These are phyloP conservation scores for Hydnomerulius pinastri DNA, from an alignment of 768 basidiomycete genomes.

Conservation along the genomic window DNA sequence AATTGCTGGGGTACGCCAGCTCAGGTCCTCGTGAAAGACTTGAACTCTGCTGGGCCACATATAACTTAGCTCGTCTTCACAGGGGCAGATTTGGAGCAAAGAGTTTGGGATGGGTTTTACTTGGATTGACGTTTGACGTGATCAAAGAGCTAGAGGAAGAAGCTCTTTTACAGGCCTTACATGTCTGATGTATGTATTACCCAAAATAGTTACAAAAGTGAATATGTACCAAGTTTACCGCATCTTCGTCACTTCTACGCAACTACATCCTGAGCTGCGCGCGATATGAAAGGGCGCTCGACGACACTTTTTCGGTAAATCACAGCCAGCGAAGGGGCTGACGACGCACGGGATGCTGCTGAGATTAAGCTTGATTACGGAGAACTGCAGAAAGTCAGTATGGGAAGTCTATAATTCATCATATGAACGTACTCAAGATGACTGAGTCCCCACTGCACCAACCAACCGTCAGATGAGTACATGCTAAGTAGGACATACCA, in stretches of 20 bases:
- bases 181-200: neutral
- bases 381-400: conserved; percentile 57
- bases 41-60: conserved; percentile 56
- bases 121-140: conserved; percentile 58
- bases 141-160: conserved; percentile 26
- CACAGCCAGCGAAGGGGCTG: neutral
- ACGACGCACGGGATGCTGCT: neutral
- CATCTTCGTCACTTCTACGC: neutral
- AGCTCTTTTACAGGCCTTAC: neutral
- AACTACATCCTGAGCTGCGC: neutral
- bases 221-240: neutral
- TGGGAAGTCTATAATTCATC: conserved; percentile 16
- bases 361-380: conserved; percentile 66
- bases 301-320: neutral
- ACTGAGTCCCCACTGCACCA: conserved; percentile 88
- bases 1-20: conserved; percentile 41
- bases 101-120: conserved; percentile 62
- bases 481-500: conserved; percentile 7
- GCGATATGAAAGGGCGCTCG: neutral
- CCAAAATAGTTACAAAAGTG: neutral
- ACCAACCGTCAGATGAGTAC: conserved; percentile 13
- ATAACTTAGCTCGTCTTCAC: conserved; percentile 42
- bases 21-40: conserved; percentile 36
- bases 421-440: conserved; percentile 76
- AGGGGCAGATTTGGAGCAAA: conserved; percentile 53